Base-by-base conservation (phyloP, 495 filamentous ascomycete genomes). In the Penicillium cosmopolitanum region DNA sequence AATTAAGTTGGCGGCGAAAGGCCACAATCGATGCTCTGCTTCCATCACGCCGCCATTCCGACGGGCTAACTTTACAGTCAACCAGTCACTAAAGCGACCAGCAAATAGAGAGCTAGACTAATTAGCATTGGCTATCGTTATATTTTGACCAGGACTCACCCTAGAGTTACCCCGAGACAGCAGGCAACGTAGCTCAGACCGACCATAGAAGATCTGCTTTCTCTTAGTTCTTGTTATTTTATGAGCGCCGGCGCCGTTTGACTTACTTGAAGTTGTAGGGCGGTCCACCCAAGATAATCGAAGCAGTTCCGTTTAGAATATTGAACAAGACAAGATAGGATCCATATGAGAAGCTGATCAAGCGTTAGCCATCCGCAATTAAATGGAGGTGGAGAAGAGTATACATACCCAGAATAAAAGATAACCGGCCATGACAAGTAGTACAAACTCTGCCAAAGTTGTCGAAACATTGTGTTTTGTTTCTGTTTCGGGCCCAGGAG, bases 241-340 rank as follows among this genome's bases (percentile, higher is more conserved):
- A 4, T 15, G 28, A 15, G 13, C 2, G 25, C 3, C 28, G 50
- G n/a, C 10, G 19, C n/a, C 40, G 4, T 77, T 80, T 10, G 10
- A 48, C 23, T 13, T 58, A 77, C 76, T 70, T 62, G 31, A 82
- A 81, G 53, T 83, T 82, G 57, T 90, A 90, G 0, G 87, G 85
- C 8, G 73, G 58, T 15, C 66, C 75, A 12, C 79, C 77, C 5
- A 89, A 74, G 54, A 88, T 84, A 9, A 88, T 75, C 0, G 85
- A 88, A 1, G 84, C 74, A 1, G 87, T 89, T 18, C 78, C 87
- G 60, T 88, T 88, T 34, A 89, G 70, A 36, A 89, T 84, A 63
- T 88, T 88, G 75, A 88, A 88, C 71, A 84, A 84, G 31, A 88
- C 76, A 28, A 89, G 77, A 56, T 84, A 85, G 2, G 78, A 82